Conservation (phyloP, 495 filamentous ascomycete genomes). For the Penicillium nucicola region DNA sequence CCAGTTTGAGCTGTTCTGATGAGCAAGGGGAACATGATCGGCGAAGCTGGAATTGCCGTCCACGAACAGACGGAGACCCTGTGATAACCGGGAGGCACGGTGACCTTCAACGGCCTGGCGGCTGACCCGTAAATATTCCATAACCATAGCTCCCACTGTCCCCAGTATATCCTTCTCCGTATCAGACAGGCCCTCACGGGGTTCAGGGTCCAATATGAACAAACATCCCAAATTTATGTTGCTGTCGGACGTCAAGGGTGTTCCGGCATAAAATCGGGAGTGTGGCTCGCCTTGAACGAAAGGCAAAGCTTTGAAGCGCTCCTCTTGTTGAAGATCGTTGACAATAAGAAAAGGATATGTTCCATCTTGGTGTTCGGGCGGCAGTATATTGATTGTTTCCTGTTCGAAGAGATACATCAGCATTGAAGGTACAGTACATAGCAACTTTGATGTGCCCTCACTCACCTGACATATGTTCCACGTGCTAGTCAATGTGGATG, state of each 20-base stretch:
- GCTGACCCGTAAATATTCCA: slow-evolving; percentile 52
- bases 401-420: neutral
- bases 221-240: slow-evolving; percentile 65
- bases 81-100: slow-evolving; percentile 49
- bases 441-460: slow-evolving; percentile 18
- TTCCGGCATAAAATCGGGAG: slow-evolving; percentile 36
- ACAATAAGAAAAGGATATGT: slow-evolving; percentile 24
- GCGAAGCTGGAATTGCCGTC: slow-evolving; percentile 31
- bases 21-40: slow-evolving; percentile 2
- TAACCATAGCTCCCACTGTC: slow-evolving; percentile 47
- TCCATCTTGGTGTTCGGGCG: neutral
- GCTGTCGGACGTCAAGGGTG: slow-evolving; percentile 51
- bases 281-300: slow-evolving; percentile 26
- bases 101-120: slow-evolving; percentile 45
- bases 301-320: slow-evolving; percentile 24
- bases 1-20: neutral
- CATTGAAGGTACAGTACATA: slow-evolving; percentile 2
- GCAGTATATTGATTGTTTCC: neutral
- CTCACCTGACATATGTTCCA: slow-evolving; percentile 18
- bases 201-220: slow-evolving; percentile 51
- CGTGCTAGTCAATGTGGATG: slow-evolving; percentile 28
- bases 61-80: slow-evolving; percentile 53
- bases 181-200: slow-evolving; percentile 16
- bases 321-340: slow-evolving; percentile 26
- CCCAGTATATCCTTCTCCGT: slow-evolving; percentile 24